Evolutionary conservation across 2,329 filamentous ascomycete genomes (phyloP).

Genomic region (Blastomyces gilchristii): DNA sequence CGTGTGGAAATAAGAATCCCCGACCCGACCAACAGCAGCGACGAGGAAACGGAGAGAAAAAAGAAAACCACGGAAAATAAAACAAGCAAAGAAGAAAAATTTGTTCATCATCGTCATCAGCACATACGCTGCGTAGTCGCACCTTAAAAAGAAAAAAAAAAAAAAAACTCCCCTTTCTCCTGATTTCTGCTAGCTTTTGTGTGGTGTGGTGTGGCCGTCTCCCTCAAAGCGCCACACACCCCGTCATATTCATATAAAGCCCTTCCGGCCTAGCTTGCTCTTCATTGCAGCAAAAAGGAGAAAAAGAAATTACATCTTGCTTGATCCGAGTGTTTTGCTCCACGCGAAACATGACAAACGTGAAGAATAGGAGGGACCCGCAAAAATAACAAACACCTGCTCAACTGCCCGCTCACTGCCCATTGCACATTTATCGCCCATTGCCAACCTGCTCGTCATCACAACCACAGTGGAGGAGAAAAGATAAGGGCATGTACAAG

Average conservation of each 20-base stretch:
- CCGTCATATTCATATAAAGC: background rate
- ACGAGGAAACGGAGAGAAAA: slow-evolving; percentile 9
- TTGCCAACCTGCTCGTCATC: too few species aligned
- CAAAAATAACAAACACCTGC: too few species aligned
- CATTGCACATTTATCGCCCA: too few species aligned
- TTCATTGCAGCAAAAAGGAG: background rate
- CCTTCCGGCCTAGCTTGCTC: background rate
- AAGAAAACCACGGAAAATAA: slow-evolving; percentile 10
- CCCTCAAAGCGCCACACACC: background rate
- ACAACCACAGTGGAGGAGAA: too few species aligned
- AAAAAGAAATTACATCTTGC: background rate
- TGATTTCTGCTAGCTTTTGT: background rate
- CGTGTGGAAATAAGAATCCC: too few species aligned
- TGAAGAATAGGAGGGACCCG: background rate
- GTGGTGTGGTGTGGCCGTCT: background rate
- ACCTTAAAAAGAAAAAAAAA: too few species aligned
- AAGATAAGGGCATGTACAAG: too few species aligned
- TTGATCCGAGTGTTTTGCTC: background rate
- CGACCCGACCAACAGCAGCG: background rate
- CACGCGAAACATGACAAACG: background rate
- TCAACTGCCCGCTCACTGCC: too few species aligned
- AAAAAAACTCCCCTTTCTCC: background rate
- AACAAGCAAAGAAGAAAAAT: slow-evolving; percentile 11
- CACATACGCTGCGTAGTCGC: background rate
- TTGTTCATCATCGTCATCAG: background rate